Evolutionary conservation across 805 yeast species (phyloP), one percentile per base, ranked within the genome.

Genomic region (Wickerhamiella australiensis): DNA sequence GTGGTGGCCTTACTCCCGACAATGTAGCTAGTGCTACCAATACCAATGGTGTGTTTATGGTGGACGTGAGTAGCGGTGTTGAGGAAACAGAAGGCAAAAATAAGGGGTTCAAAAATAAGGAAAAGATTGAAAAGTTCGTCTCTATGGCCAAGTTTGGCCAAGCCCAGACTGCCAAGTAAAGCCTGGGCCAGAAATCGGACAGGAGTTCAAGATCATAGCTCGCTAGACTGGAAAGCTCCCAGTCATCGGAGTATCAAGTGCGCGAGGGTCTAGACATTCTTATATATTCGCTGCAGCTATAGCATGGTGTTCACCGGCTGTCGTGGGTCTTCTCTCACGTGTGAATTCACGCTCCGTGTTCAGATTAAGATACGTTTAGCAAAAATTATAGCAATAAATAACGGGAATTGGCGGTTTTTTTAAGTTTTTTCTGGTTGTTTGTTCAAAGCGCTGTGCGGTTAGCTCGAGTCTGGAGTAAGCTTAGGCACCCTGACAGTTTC

Each of bases 31-130:
- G 62, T 1, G 94, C 94, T 0, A 53, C 66, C 13, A 40, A 47
- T 6, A 62, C 75, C 11, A 56, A 61, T 0, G 90, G 92, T 21
- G 78, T 84, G n/a, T 61, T 79, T 33, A 97, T 96, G 3, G 90
- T 84, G 22, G 98, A 90, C 65, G 97, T 92, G 5, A 82, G 95
- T 59, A 87, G 96, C 8, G 98, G 98, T 1, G 95, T 88, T 1
- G 98, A 92, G 61, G 77, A 81, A 0, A 61, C 33, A 1, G 42
- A 77, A 40, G 95, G 95, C 1, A 63, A 56, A 0, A 33, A 33
- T 20, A 33, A 33, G n/a, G 38, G 38, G 38, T 33, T 33, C 20
- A 92, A 90, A 64, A 95, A 87, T 62, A 58, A 68, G 44, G 61
- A 50, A 0, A 90, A 87, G 65, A 77, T 90, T 18, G 58, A 58